Percentiles rank a stretch among this genome's conserved stretches.
Evolutionary conservation across 371 early-diverging fungal genomes (phyloP).

Genomic region (Blakeslea trispora): DNA sequence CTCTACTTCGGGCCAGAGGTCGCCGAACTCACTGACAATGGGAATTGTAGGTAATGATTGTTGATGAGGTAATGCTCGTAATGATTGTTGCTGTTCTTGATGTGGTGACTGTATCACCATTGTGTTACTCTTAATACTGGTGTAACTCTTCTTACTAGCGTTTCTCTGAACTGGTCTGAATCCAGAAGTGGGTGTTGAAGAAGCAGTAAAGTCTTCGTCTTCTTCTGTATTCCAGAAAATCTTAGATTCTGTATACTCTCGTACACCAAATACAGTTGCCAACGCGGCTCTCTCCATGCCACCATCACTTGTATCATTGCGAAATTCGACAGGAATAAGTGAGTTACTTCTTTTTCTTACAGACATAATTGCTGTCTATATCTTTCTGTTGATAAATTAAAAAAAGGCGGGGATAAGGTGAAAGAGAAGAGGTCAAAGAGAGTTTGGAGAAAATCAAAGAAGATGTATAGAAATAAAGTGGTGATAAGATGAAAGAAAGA

Average conservation of each 20-base stretch:
- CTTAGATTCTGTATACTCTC: constrained; percentile 49
- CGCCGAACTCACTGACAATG: constrained; percentile 43
- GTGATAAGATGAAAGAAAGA: neutral
- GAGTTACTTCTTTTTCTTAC: constrained; percentile 27
- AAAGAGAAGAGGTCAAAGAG: neutral
- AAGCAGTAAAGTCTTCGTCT: constrained; percentile 5
- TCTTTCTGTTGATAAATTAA: neutral
- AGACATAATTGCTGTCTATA: too few species aligned
- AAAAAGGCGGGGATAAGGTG: too few species aligned
- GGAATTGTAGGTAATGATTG: constrained; percentile 38
- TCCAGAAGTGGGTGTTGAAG: constrained; percentile 4
- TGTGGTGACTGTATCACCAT: constrained; percentile 1
- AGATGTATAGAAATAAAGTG: neutral
- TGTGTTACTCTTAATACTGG: constrained; percentile 4
- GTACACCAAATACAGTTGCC: constrained; percentile 51
- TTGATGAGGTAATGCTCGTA: neutral
- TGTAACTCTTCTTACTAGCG: constrained; percentile 14
- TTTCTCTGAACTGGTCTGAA: constrained; percentile 10
- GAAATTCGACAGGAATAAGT: constrained; percentile 30
- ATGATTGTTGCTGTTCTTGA: neutral
- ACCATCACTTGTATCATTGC: constrained; percentile 29
- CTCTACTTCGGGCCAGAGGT: constrained; percentile 25
- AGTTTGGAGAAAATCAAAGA: too few species aligned
- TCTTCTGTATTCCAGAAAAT: constrained; percentile 43
- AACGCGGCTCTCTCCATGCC: constrained; percentile 49